Percentiles rank a stretch among this genome's conserved stretches.
Evolutionary conservation across 352 stramenopile species (phyloP).

Genomic region (Globisporangium alternatum): DNA sequence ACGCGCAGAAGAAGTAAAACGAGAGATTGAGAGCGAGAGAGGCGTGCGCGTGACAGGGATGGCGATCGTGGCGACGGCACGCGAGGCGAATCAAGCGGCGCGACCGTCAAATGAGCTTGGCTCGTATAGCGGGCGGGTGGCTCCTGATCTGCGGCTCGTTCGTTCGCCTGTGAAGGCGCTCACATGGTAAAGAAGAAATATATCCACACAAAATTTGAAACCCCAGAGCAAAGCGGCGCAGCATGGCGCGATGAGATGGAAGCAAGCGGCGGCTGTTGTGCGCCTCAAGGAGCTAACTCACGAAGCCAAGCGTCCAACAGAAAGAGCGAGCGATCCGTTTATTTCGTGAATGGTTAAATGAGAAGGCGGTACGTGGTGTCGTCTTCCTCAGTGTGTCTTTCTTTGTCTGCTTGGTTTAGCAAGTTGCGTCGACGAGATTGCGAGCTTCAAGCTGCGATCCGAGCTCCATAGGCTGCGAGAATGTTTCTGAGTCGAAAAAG

Average conservation of each 20-base stretch:
- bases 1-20: slow-evolving; percentile 72
- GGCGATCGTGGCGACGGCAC: not conserved
- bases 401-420: too few species aligned
- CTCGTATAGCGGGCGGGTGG: too few species aligned
- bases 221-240: not conserved
- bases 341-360: too few species aligned
- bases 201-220: slow-evolving; percentile 8
- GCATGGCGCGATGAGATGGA: not conserved
- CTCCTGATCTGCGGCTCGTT: not conserved
- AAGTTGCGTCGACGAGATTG: too few species aligned
- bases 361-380: too few species aligned
- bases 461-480: not conserved
- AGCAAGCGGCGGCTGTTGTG: too few species aligned
- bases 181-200: slow-evolving; percentile 10
- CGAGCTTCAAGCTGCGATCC: not conserved
- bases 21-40: not conserved
- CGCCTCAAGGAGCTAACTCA: too few species aligned
- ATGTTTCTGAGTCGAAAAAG: not conserved
- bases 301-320: too few species aligned
- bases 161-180: not conserved
- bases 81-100: not conserved
- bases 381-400: too few species aligned
- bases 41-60: not conserved
- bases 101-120: too few species aligned
- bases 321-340: too few species aligned